Evolutionary conservation across 2,329 filamentous ascomycete genomes (phyloP).

Genomic region (Stachybotrys elegans): DNA sequence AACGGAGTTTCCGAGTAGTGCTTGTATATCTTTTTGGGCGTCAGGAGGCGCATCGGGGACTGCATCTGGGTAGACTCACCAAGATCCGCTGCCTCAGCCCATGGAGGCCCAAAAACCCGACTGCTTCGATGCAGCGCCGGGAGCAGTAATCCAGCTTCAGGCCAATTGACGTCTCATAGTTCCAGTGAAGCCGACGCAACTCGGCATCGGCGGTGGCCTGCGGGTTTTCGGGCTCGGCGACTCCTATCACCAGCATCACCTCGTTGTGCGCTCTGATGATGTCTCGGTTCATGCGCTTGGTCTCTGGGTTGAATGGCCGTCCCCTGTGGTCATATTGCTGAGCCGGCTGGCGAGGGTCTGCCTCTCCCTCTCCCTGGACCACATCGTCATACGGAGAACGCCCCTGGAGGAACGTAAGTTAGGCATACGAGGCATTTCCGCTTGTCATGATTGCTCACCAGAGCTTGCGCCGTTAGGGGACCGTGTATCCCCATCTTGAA

Average conservation of each 20-base stretch:
- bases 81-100: conserved; percentile 51
- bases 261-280: conserved; percentile 58
- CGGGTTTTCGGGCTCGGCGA: conserved; percentile 52
- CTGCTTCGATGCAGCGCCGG: conserved; percentile 29
- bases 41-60: too few relatives aligned
- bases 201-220: conserved; percentile 33
- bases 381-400: conserved; percentile 58
- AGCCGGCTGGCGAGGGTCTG: conserved; percentile 31
- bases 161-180: conserved; percentile 44
- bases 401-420: conserved; percentile 35
- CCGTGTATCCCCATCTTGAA: conserved; percentile 48
- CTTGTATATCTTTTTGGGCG: conserved; percentile 42
- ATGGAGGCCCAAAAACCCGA: conserved; percentile 46
- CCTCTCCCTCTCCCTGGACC: conserved; percentile 42
- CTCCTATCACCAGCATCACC: conserved; percentile 58
- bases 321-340: conserved; percentile 51
- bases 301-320: conserved; percentile 50
- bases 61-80: too few relatives aligned
- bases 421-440: background rate
- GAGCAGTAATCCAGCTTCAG: conserved; percentile 29
- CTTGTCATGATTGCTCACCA: conserved; percentile 36
- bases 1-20: conserved; percentile 45
- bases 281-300: conserved; percentile 49
- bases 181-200: conserved; percentile 35
- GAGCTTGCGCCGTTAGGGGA: conserved; percentile 50